Base-by-base conservation (phyloP, 2,329 filamentous ascomycete species). In the Verticillium tricorpus region DNA sequence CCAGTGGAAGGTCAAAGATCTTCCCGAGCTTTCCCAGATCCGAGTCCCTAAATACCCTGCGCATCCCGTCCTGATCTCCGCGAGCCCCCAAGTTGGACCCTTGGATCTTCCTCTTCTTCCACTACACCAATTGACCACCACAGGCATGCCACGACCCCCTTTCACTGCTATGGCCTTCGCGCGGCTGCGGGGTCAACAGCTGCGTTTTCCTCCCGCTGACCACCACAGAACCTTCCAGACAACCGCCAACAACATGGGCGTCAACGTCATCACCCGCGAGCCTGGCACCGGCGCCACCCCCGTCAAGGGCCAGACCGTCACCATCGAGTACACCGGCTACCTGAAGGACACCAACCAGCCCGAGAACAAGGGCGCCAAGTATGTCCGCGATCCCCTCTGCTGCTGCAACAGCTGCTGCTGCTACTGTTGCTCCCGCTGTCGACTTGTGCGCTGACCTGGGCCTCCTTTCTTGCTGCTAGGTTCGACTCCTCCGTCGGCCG, bases 261-360 rank as follows among this genome's bases (percentile, higher is more conserved):
- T 97, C 71, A 83, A 80, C 63, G 96, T 92, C 82, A 83, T 82
- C 58, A 76, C 85, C 66, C 74, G 88, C 69, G 72, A 77, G 39
- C 76, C 84, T 65, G 93, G 94, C 71, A 82, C 83, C 70, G 82
- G 82, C 62, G 74, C 86, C 70, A 80, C 77, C 67, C 91, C 94
- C 62, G 72, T 77, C 67, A 70, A 72, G 17, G 90, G 91, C 67
- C 87, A 97, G 74, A 85, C 78, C 31, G 91, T 98, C 71, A 86
- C 85, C 72, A 96, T 98, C 73, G 87, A 95, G 78, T 98, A 98
- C 84, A 95, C 90, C 52, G 95, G 95, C 70, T 97, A 82, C 78
- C 83, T 98, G 66, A 90, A 89, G 78, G 89, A 96, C 71, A 71
- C 80, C 25, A 77, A 72, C 66, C 78, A 85, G 74, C 76, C 83